Base-by-base conservation (phyloP, 306 rosid genomes). In the Vigna mungo region DNA sequence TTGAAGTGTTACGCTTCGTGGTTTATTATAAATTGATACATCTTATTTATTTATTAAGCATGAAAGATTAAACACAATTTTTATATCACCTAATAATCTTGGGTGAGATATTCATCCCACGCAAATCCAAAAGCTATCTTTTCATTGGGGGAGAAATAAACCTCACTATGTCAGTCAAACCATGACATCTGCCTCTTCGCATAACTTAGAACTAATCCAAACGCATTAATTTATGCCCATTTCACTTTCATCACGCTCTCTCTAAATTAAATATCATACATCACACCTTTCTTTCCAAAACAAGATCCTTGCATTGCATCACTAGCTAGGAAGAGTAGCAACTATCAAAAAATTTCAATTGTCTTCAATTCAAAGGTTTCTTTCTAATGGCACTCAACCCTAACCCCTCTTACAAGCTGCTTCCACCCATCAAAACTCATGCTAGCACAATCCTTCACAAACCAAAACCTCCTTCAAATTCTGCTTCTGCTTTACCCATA, bases 401-500 rank as follows among this genome's bases (percentile, higher is more conserved):
- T 18, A 21, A 12, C n/a, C 63, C 63, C 63, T 23, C 36, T 56
- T 56, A 56, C 63, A 56, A 56, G 36, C 36, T 56, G 5, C 9
- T 23, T 15, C 27, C 60, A 54, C 30, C 32, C 30, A 54, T 20
- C 27, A 51, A n/a, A 51, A 51, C 11, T 7, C 59, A 17, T 17
- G 59, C 59, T 18, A 53, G 3, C 21, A 18, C 10, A 32, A 56
- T 56, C 36, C 74, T 13, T 18, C 79, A 65, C 63, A 48, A 68
- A 59, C 52, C 81, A 58, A 74, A 74, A 34, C 61, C 14, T 65
- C 68, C 88, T 80, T 82, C 86, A 58, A n/a, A 58, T 58, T 56
- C 63, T 56, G 36, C 63, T 23, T 56, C 36, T 23, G 36, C n/a
- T 82, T 85, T 88, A 14, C 90, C 90, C 43, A 34, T 83, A 37